Conservation (phyloP, 441 rosid genomes). For the Euphorbia schlechtendalii region DNA sequence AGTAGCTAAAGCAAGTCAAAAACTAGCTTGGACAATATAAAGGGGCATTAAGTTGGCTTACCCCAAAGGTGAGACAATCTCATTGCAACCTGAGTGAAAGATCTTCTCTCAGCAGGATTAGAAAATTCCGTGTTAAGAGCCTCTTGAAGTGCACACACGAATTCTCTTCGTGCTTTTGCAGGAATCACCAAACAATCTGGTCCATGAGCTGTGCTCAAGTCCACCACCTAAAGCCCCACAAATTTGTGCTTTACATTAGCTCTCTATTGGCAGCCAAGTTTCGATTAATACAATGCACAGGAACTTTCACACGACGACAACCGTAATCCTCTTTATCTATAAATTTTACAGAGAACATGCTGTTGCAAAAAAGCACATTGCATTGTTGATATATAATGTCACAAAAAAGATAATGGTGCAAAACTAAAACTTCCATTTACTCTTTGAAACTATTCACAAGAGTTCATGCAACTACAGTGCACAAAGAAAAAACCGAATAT, state of each 20-base stretch:
- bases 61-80: conserved; percentile 74
- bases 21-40: no score
- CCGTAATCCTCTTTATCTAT: no score
- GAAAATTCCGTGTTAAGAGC: conserved; percentile 60
- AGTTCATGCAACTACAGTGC: background rate
- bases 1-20: no score
- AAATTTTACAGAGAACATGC: no score
- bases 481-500: no score
- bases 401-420: no score
- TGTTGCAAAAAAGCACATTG: no score
- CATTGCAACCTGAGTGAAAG: conserved; percentile 56
- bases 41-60: conserved; percentile 27
- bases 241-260: conserved; percentile 1
- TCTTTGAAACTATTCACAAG: background rate
- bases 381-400: no score
- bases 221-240: conserved; percentile 49
- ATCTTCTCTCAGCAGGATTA: conserved; percentile 58
- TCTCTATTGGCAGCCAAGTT: background rate
- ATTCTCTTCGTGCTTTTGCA: conserved; percentile 51
- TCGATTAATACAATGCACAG: background rate
- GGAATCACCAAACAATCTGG: conserved; percentile 51
- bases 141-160: conserved; percentile 72
- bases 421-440: no score
- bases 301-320: no score
- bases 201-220: conserved; percentile 66